Percentiles rank a stretch among this genome's conserved stretches.
phyloP scores from a whole-genome alignment of 108 stramenopile genomes.

The Aurantiochytrium sp. region DNA sequence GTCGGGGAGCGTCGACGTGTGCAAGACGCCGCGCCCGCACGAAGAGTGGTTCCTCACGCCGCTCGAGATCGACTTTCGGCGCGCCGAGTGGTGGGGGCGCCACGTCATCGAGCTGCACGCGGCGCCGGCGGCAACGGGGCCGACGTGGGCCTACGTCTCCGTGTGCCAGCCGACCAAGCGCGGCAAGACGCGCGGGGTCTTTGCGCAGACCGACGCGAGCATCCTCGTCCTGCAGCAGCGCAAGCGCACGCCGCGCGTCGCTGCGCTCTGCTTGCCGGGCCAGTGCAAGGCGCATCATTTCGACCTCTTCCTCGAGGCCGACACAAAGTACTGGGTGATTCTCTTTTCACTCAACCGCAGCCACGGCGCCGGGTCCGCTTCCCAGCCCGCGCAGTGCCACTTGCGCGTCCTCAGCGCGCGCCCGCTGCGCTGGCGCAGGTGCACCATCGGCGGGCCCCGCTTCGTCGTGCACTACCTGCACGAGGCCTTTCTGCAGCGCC shows the following conservation, averaged over 20 bases:
- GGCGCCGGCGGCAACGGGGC: neutral
- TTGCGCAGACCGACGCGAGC: neutral
- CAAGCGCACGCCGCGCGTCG: neutral
- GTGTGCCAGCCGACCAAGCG: slow-evolving; percentile 20
- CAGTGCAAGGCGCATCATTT: slow-evolving; percentile 16
- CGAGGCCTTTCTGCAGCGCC: neutral
- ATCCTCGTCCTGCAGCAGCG: neutral
- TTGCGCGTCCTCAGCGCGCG: neutral
- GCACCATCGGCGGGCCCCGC: neutral
- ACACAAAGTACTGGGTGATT: neutral
- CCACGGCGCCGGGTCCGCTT: neutral
- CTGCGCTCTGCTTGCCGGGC: neutral
- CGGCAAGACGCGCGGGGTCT: neutral
- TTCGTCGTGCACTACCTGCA: neutral
- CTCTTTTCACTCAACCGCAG: neutral
- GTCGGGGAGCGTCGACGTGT: neutral
- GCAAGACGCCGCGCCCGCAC: neutral
- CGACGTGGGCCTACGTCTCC: neutral
- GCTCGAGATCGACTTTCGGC: neutral
- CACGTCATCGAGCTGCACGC: neutral
- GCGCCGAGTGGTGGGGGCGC: neutral
- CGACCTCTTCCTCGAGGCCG: neutral
- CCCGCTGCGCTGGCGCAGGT: neutral
- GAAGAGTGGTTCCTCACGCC: neutral
- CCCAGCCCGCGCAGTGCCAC: neutral